Evolutionary conservation across 1,139 yeast species (phyloP).

Genomic region (Yamadazyma membranifaciens): DNA sequence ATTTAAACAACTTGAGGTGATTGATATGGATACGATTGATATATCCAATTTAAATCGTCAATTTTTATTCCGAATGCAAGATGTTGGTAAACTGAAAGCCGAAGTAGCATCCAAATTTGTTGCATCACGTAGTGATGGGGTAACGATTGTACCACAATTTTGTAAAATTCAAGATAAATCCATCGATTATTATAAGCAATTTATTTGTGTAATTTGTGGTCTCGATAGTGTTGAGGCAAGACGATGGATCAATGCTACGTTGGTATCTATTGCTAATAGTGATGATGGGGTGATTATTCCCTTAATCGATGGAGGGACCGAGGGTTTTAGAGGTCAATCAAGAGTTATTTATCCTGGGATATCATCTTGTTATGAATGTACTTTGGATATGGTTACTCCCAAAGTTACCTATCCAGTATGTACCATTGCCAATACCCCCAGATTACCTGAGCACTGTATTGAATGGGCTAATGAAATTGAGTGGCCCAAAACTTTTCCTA

Average conservation of each 20-base stretch:
- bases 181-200: conserved; percentile 62
- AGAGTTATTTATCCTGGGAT: conserved; percentile 83
- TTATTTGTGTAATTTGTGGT: conserved; percentile 80
- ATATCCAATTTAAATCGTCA: conserved; percentile 88
- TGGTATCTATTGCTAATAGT: conserved; percentile 60
- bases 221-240: conserved; percentile 89
- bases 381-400: conserved; percentile 71
- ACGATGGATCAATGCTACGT: conserved; percentile 82
- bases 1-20: conserved; percentile 70
- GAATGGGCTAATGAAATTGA: conserved; percentile 84
- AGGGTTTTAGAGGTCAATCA: conserved; percentile 91
- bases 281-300: conserved; percentile 59
- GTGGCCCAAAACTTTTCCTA: conserved; percentile 60
- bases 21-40: conserved; percentile 96
- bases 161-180: conserved; percentile 74
- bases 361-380: conserved; percentile 91
- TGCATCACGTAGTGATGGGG: conserved; percentile 29
- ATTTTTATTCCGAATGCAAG: conserved; percentile 69
- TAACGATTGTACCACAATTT: conserved; percentile 54
- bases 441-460: conserved; percentile 91
- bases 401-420: conserved; percentile 83
- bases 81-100: conserved; percentile 83
- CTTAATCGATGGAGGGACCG: conserved; percentile 92
- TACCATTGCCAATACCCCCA: conserved; percentile 90
- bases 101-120: conserved; percentile 71